Base-by-base conservation (phyloP, 495 filamentous ascomycete genomes). In the Astrothelium subdiscretum region DNA sequence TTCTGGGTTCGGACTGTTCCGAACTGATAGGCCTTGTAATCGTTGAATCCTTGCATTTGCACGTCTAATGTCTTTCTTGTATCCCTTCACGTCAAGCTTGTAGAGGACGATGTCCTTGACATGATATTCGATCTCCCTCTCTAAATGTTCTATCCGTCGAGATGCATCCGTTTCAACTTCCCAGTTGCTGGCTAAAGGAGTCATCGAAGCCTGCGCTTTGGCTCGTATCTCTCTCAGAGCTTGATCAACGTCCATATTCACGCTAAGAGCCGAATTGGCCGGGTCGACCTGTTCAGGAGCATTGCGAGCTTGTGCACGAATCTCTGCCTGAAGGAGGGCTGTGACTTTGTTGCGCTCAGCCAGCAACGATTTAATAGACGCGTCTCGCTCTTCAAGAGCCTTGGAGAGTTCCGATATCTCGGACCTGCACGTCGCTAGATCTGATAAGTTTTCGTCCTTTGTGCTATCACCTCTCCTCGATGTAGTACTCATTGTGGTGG, bases 31-130 rank as follows among this genome's bases (percentile, higher is more conserved):
- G 8, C 48, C 43, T 43, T 66, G 57, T 3, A 62, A 24, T 22
- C 40, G 27, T 24, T 63, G 58, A 31, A 67, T 57, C 31, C 57
- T 32, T 35, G 62, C 62, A 10, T 64, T 43, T 6, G 67, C 67
- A 5, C 40, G 61, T 54, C 59, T 67, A 29, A 69, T 29, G 24
- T 67, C 67, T 27, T 65, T 69, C 48, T 59, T 66, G 57, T 65
- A 67, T 31, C 65, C 64, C 32, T 58, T 64, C 11, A 64, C 60
- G 40, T 69, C 67, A 32, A 69, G 62, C 35, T 63, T 59, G 32
- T 68, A 66, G n/a, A 63, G 60, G 10, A 68, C 35, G 31, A 66
- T 68, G n/a, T 68, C 63, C 22, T 63, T 27, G 12, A 68, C 31
- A 31, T 62, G 65, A 22, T 68, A 42, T 5, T 66, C 58, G 18